phyloP scores from a whole-genome alignment of 306 rosid species.

The Neltuma alba region DNA sequence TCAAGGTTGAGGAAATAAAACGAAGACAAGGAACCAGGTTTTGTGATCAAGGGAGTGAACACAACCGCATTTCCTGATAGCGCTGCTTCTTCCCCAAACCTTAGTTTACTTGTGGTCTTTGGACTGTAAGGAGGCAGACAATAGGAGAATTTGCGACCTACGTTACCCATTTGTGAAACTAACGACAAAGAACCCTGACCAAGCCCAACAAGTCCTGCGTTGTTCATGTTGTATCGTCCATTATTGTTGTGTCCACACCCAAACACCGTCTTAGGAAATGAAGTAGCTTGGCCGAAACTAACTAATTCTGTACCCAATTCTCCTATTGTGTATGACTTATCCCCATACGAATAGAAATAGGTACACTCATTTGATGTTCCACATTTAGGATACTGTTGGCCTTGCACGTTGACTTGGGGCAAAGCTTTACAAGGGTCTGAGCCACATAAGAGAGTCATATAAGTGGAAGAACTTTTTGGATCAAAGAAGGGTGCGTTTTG shows the following conservation, averaged over 20 bases:
- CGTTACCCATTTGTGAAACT: background rate
- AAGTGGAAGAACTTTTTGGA: too few species aligned
- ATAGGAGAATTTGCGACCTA: background rate
- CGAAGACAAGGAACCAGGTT: too few species aligned
- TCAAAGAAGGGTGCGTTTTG: background rate
- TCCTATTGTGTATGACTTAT: background rate
- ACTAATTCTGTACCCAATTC: conserved; percentile 16
- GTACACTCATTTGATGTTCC: background rate
- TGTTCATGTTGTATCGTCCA: background rate
- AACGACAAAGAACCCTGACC: background rate
- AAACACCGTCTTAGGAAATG: background rate
- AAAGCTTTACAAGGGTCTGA: conserved; percentile 9
- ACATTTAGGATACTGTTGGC: background rate
- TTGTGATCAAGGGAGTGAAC: background rate
- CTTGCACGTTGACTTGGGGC: background rate
- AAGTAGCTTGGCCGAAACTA: background rate
- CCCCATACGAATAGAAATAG: conserved; percentile 25
- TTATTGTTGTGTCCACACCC: conserved; percentile 37
- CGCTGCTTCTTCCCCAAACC: background rate
- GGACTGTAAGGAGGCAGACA: background rate
- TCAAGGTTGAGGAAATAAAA: background rate
- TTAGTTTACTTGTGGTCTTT: background rate
- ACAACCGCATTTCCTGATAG: background rate
- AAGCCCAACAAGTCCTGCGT: background rate
- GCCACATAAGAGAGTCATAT: too few species aligned